Base-by-base conservation (phyloP, 805 yeast species). In the Metschnikowia cerradonensis region DNA sequence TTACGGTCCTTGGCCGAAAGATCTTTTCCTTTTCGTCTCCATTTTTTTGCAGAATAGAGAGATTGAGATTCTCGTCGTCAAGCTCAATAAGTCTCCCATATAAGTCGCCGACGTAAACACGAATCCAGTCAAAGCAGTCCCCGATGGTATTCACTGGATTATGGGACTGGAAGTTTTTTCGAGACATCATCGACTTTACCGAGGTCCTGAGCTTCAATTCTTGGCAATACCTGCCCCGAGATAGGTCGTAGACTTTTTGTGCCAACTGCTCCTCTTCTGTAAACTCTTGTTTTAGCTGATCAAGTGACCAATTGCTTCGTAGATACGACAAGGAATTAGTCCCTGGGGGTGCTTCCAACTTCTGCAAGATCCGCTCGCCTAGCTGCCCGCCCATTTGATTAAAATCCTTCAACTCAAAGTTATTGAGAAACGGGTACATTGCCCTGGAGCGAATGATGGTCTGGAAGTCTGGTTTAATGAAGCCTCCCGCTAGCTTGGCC, bases 321-420 rank as follows among this genome's bases (percentile, higher is more conserved):
- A 89, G 75, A 50, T 65, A 75, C 2, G 75, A 68, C 6, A 70
- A 65, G 4, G 58, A 86, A 75, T 52, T 81, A 64, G 30, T 49
- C 17, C 67, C 75, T 2, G 69, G 68, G 0, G 86, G 88, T 2
- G 81, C 67, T 1, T 74, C 70, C n/a, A 90, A 65, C 17, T 70
- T 65, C n/a, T 67, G 64, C 15, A 75, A 54, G 1, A 90, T 72
- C 11, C 71, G 68, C 10, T 83, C 83, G 0, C 99, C 99, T 8
- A 77, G 67, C 57, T 88, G 89, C 2, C 98, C 99, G 6, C 99
- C 98, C 76, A 92, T 72, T 0, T 96, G 90, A 79, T 96, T 86
- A 51, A 92, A 80, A 58, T 90, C 96, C 0, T 81, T 79, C 19
- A 92, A 63, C 52, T 82, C 80, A 63, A 85, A 83, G 23, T 78